These are phyloP conservation scores for Cucurbita ficifolia DNA, from an alignment of 306 rosid species.

Conservation along the genomic window DNA sequence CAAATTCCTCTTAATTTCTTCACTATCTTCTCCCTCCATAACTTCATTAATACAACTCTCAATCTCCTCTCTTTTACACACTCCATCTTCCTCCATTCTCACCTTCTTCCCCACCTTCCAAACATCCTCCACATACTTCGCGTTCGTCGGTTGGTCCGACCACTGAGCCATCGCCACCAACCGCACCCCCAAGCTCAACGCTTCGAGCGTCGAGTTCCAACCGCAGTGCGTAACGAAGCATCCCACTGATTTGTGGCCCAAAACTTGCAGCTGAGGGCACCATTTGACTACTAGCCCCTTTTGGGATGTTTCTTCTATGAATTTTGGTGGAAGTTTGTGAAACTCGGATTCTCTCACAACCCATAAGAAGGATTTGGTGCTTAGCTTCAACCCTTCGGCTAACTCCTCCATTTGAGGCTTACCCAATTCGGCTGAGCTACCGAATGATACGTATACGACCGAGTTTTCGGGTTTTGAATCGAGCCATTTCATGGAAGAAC, in stretches of 20 bases:
- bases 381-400: background rate
- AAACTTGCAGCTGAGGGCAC: conserved; percentile 15
- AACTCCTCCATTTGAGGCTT: background rate
- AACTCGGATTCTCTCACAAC: background rate
- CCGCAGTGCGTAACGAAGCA: conserved; percentile 24
- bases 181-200: conserved; percentile 16
- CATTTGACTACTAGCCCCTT: conserved; percentile 2
- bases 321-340: background rate
- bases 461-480: background rate
- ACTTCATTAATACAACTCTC: conserved; percentile 5
- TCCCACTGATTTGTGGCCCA: conserved; percentile 13
- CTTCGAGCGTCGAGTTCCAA: conserved; percentile 25
- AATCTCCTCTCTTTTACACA: background rate
- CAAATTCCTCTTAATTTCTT: background rate
- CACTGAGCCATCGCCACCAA: conserved; percentile 18
- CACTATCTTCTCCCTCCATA: conserved; percentile 9
- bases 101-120: conserved; percentile 21
- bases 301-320: background rate
- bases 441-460: background rate
- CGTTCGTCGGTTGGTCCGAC: conserved; percentile 19
- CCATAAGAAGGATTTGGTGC: background rate
- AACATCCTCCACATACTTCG: conserved; percentile 13
- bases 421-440: background rate
- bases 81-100: background rate
- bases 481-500: conserved; percentile 10